phyloP scores from a whole-genome alignment of 176 grass and related monocot genomes.

The Microstegium vimineum region DNA sequence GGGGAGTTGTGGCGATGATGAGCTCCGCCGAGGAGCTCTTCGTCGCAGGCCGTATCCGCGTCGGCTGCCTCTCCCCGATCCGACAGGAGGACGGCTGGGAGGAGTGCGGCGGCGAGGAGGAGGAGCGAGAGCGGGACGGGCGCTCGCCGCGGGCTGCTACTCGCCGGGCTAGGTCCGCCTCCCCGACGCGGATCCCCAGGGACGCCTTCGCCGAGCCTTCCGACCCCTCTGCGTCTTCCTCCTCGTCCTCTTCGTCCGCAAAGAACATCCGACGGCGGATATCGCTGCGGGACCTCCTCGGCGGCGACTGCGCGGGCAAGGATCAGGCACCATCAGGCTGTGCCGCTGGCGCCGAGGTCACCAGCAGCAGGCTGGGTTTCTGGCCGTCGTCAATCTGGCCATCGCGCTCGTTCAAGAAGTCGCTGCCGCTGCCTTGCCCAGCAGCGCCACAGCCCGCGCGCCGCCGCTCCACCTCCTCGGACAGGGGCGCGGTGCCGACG shows the following conservation, averaged over 20 bases:
- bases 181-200: conserved; percentile 36
- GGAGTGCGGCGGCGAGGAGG: not conserved
- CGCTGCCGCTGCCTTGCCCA: conserved; percentile 16
- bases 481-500: not conserved
- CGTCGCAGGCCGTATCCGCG: conserved; percentile 47
- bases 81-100: not conserved
- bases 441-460: conserved; percentile 3
- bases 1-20: conserved; percentile 18
- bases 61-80: conserved; percentile 32
- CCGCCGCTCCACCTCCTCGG: conserved; percentile 36
- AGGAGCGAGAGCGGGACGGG: not conserved
- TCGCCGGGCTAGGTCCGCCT: conserved; percentile 37
- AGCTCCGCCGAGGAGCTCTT: conserved; percentile 51
- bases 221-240: not conserved
- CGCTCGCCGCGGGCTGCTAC: not conserved
- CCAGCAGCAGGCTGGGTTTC: conserved; percentile 20
- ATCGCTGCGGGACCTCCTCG: conserved; percentile 49
- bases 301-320: not conserved
- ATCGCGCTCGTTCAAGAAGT: conserved; percentile 26
- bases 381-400: conserved; percentile 43
- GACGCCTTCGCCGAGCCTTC: not conserved
- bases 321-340: not conserved
- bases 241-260: too few relatives aligned
- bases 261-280: conserved; percentile 25
- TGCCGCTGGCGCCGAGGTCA: not conserved